Conservation (phyloP, 73 alveolate genomes). For the Tetrahymena elliotti region DNA sequence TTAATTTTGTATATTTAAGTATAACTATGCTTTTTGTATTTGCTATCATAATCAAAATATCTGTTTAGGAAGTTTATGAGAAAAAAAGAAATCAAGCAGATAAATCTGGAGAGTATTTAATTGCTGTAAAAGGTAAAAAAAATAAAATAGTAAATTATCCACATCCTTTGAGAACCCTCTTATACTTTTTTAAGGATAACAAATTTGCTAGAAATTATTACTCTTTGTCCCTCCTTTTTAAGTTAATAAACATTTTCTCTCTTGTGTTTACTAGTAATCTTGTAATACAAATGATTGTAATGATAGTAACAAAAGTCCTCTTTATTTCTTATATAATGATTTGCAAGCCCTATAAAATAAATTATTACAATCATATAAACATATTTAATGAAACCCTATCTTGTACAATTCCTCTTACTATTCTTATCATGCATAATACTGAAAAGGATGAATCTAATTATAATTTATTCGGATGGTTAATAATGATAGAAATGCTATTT, state of each 20-base stretch:
- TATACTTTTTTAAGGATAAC: background rate
- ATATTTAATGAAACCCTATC: background rate
- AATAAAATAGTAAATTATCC: background rate
- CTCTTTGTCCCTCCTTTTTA: background rate
- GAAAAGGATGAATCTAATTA: background rate
- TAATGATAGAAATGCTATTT: background rate
- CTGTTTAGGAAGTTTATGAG: background rate
- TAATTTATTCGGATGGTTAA: background rate
- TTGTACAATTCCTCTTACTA: background rate
- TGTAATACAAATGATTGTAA: background rate
- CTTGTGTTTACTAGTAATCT: background rate
- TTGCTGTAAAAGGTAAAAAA: background rate
- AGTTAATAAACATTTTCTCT: background rate
- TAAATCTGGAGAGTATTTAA: background rate
- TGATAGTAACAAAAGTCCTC: background rate
- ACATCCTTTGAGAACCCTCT: background rate
- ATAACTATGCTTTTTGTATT: background rate
- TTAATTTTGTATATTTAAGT: background rate
- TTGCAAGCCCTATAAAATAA: background rate
- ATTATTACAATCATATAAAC: background rate
- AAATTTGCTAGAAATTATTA: background rate
- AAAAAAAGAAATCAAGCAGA: background rate
- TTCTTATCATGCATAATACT: background rate
- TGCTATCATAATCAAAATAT: background rate
- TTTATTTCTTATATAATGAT: background rate